Evolutionary conservation across 768 basidiomycete genomes (phyloP).

Genomic region (Fomitopsis serialis): DNA sequence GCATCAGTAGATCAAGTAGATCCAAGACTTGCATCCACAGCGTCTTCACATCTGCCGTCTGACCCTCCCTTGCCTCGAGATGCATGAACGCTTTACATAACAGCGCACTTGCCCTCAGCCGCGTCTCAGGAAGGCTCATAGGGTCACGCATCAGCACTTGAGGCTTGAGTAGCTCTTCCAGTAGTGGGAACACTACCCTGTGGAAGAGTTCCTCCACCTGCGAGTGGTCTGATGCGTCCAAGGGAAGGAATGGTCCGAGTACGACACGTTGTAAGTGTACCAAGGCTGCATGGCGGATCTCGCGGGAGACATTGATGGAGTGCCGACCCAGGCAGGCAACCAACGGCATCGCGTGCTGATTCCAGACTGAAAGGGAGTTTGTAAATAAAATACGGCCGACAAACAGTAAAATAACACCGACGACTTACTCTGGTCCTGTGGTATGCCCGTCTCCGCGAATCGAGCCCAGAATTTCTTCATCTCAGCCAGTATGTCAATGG

Average conservation of each 20-base stretch:
- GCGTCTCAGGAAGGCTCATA: slow-evolving; percentile 85
- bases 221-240: slow-evolving; percentile 49
- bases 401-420: no score
- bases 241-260: slow-evolving; percentile 65
- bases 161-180: slow-evolving; percentile 87
- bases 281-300: slow-evolving; percentile 59
- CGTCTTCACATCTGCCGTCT: slow-evolving; percentile 58
- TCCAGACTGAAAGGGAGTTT: slow-evolving; percentile 56
- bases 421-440: slow-evolving; percentile 35
- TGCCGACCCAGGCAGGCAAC: slow-evolving; percentile 72
- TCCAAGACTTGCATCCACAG: slow-evolving; percentile 91
- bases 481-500: slow-evolving; percentile 75
- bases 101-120: slow-evolving; percentile 81
- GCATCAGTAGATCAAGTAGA: slow-evolving; percentile 84
- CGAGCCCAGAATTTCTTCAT: slow-evolving; percentile 61
- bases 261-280: slow-evolving; percentile 63
- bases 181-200: slow-evolving; percentile 81
- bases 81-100: slow-evolving; percentile 96
- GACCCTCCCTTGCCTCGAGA: slow-evolving; percentile 71
- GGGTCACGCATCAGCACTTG: slow-evolving; percentile 77
- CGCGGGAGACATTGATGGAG: slow-evolving; percentile 77
- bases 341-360: slow-evolving; percentile 68
- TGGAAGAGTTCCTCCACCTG: slow-evolving; percentile 85
- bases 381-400: background rate
- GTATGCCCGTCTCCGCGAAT: slow-evolving; percentile 44